phyloP scores from a whole-genome alignment of 306 rosid species.

The Corylus americana region DNA sequence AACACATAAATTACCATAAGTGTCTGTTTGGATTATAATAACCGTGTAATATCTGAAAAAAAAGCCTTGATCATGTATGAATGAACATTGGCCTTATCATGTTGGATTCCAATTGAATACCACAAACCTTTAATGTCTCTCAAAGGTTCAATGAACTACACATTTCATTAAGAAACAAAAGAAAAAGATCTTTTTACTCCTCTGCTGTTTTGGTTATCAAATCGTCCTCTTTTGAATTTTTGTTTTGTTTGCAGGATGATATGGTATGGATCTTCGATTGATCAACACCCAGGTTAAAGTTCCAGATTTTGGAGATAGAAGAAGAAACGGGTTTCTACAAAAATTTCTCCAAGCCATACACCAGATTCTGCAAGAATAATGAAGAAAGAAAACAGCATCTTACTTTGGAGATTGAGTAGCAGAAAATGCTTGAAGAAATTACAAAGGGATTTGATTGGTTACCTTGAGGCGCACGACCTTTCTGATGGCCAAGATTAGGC shows the following conservation, averaged over 20 bases:
- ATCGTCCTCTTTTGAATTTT: slow-evolving; percentile 22
- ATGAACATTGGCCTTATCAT: not conserved
- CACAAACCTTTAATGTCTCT: slow-evolving; percentile 8
- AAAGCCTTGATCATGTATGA: not conserved
- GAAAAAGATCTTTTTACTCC: not conserved
- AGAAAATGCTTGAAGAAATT: slow-evolving; percentile 17
- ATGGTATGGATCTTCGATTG: slow-evolving; percentile 15
- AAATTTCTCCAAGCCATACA: slow-evolving; percentile 93
- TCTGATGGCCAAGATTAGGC: slow-evolving; percentile 84
- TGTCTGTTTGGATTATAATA: not conserved
- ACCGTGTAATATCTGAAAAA: not conserved
- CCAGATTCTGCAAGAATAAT: slow-evolving; percentile 69
- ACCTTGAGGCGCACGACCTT: slow-evolving; percentile 91
- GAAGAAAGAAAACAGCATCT: slow-evolving; percentile 6
- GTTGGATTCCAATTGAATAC: slow-evolving; percentile 7
- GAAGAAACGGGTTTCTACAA: slow-evolving; percentile 34
- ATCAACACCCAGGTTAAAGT: slow-evolving; percentile 18
- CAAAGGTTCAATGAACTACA: slow-evolving; percentile 13
- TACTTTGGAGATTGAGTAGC: slow-evolving; percentile 17
- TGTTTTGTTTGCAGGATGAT: slow-evolving; percentile 14
- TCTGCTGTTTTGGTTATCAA: slow-evolving; percentile 15
- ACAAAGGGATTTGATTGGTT: slow-evolving; percentile 16
- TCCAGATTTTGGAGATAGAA: slow-evolving; percentile 23
- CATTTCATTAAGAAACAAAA: slow-evolving; percentile 1
- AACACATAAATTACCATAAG: not conserved